phyloP scores from a whole-genome alignment of 2,329 filamentous ascomycete genomes.

The Aspergillus jensenii region DNA sequence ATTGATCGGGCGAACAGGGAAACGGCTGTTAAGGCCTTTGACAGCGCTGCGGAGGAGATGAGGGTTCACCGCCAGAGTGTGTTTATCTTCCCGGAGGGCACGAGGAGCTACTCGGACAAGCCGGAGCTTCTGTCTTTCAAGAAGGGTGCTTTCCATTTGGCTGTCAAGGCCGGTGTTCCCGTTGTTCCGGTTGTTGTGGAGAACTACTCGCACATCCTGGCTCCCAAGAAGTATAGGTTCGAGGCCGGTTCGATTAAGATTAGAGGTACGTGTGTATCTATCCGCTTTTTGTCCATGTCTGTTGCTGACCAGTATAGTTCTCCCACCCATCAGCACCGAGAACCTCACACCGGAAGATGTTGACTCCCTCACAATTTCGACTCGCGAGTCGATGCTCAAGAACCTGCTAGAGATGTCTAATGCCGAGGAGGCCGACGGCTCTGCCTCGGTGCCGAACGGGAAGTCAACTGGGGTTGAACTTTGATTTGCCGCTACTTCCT shows the following conservation, averaged over 20 bases:
- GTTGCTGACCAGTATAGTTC: conserved; percentile 53
- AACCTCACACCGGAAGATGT: conserved; percentile 74
- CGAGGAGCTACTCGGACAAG: conserved; percentile 80
- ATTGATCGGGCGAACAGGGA: conserved; percentile 86
- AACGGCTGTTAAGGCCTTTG: conserved; percentile 82
- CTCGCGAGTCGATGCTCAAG: conserved; percentile 72
- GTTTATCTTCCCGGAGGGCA: conserved; percentile 71
- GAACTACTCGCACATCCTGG: conserved; percentile 75
- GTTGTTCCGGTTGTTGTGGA: conserved; percentile 82
- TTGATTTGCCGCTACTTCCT: conserved; percentile 20
- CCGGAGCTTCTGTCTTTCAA: conserved; percentile 91
- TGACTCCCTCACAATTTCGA: conserved; percentile 67
- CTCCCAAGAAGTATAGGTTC: conserved; percentile 64
- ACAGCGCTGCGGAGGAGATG: conserved; percentile 79
- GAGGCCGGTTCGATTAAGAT: conserved; percentile 69
- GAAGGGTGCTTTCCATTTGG: conserved; percentile 96
- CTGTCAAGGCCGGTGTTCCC: conserved; percentile 88
- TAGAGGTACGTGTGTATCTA: conserved; percentile 57
- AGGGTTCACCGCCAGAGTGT: conserved; percentile 62
- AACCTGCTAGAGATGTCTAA: conserved; percentile 48
- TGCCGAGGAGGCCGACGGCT: conserved; percentile 20
- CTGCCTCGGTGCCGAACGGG: conserved; percentile 21
- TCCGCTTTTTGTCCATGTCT: not conserved
- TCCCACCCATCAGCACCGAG: conserved; percentile 76
- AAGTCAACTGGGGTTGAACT: conserved; percentile 37